phyloP scores from a whole-genome alignment of 306 rosid species.

The Gynostemma pentaphyllum region DNA sequence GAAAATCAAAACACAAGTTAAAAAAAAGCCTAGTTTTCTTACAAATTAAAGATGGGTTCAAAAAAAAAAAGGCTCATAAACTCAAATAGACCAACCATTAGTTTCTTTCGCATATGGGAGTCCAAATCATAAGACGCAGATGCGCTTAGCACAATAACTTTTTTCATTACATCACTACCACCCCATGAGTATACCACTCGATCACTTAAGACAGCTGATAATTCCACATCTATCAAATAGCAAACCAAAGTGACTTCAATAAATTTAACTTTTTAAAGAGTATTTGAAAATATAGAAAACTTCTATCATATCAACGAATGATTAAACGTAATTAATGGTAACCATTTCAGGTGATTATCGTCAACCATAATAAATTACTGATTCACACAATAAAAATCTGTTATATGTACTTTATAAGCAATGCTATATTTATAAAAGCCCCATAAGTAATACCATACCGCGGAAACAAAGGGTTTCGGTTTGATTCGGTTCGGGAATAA shows the following conservation, averaged over 20 bases:
- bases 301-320: too few relatives aligned
- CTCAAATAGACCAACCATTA: conserved; percentile 30
- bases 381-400: too few relatives aligned
- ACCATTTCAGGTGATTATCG: too few relatives aligned
- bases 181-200: conserved; percentile 63
- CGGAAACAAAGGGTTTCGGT: conserved; percentile 18
- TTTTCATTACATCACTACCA: conserved; percentile 58
- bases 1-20: background rate
- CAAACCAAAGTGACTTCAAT: conserved; percentile 1
- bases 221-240: conserved; percentile 34
- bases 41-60: background rate
- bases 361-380: too few relatives aligned
- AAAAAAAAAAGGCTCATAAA: background rate
- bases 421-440: too few relatives aligned
- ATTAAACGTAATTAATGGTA: too few relatives aligned
- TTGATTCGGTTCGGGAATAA: conserved; percentile 28
- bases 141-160: conserved; percentile 49
- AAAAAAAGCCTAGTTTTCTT: background rate
- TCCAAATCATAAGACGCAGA: conserved; percentile 42
- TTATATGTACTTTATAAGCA: too few relatives aligned
- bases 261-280: too few relatives aligned
- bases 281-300: too few relatives aligned
- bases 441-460: too few relatives aligned
- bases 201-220: conserved; percentile 49
- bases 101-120: conserved; percentile 34